Base-by-base conservation (phyloP, 2,329 filamentous ascomycete species). In the Diaporthe ilicicola region DNA sequence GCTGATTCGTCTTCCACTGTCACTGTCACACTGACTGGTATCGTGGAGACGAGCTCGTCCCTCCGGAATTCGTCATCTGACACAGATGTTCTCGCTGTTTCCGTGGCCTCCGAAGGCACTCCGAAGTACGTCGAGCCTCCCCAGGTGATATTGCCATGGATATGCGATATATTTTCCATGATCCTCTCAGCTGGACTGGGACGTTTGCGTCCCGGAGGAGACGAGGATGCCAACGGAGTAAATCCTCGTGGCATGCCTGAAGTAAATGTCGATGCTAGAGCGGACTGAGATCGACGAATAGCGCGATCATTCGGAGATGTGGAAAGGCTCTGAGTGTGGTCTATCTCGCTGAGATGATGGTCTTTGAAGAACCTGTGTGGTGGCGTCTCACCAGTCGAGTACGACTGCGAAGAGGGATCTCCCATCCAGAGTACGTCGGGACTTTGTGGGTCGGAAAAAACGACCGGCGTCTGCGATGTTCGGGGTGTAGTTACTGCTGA, bases 101-200 rank as follows among this genome's bases (percentile, higher is more conserved):
- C 84, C 0, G 83, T 82, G 1, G 84, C 83, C 54, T 88, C 85
- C 5, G 78, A 78, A 73, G 83, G 73, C 76, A 81, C 78, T 2
- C 75, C 79, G 37, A 83, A 80, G 19, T 85, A 76, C 5, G 85
- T 85, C 1, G 85, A 84, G 22, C 80, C 80, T 17, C 84, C 85
- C 84, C 86, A 88, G 0, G 84, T 85, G 10, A 88, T 84, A 72
- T 85, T 87, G 39, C 84, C 84, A 12, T 70, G 71, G 4, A 73
- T 71, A 1, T 87, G 84, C 1, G 87, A 84, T 22, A 91, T 79
- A 54, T 84, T 89, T 72, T 82, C 85, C 29, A 91, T 78, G 55
- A 91, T 86, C 19, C 85, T 87, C 73, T 92, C 90, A 0, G 88
- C 89, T 7, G 90, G 90, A 72, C 89, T 92, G 4, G 86, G 86